Evolutionary conservation across 148 eudicot species (phyloP), one percentile per base, ranked within the genome.

Genomic region (Camellia sinensis): DNA sequence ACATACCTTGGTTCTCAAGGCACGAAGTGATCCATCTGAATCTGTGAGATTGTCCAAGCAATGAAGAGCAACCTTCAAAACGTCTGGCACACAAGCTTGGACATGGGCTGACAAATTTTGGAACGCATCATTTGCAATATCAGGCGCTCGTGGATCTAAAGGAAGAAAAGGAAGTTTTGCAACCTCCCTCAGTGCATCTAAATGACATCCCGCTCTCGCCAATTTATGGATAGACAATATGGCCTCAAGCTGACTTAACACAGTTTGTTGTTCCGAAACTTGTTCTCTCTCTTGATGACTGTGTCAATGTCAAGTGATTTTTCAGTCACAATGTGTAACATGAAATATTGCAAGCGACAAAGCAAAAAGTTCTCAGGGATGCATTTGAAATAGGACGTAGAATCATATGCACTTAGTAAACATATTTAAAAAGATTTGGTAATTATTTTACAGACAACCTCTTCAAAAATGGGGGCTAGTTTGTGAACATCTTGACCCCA

Each of bases 21-120:
- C 97, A 75, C 99, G 97, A 71, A 92, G 97, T 78, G 99, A 92
- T 76, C 99, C 97, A 85, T 95, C 99, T 46, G 91, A 88, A 84
- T 95, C 99, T 0, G 89, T 66, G 77, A 90, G 89, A 83, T 89
- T 93, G 74, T 95, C 99, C 89, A 92, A 81, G 80, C 92, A 90
- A 63, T 85, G 86, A 81, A 95, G 93, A 79, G 99, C 92, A 75
- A 87, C 94, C 85, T 92, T 93, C 69, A 95, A 84, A 80, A 95
- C 91, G 82, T 94, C 97, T 52, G 99, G 99, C 46, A 95, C 90
- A 84, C 99, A 95, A 76, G 97, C 88, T 84, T 93, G 97, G 57
- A 95, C 97, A 78, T 93, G 88, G 17, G 92, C 90, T 46, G 97
- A 95, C 66, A 93, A 79, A 81, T 82, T 90, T 73, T 91, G 89